These are phyloP conservation scores for Beauveria sp. DNA, from an alignment of 2,329 filamentous ascomycete species.

Conservation along the genomic window DNA sequence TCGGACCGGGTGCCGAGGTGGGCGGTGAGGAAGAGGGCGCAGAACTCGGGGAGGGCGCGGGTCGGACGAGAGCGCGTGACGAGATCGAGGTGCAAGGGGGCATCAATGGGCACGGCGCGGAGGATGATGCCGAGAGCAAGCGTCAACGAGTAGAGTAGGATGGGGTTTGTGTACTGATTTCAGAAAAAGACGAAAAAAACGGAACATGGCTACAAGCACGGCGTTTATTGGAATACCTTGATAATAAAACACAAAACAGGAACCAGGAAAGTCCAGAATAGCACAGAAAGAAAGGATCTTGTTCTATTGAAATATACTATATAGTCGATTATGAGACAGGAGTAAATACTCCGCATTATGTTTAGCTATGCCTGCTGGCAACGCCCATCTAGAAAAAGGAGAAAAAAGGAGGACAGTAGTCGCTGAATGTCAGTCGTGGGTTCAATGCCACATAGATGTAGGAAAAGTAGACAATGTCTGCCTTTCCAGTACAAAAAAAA, in stretches of 20 bases:
- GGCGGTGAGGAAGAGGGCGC: constrained; percentile 34
- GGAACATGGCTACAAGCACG: neutral
- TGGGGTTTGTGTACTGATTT: too few relatives aligned
- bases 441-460: neutral
- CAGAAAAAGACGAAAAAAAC: neutral
- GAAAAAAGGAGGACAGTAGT: neutral
- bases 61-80: constrained; percentile 45
- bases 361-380: neutral
- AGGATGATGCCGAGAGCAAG: constrained; percentile 38
- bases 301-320: neutral
- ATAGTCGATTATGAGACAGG: constrained; percentile 2
- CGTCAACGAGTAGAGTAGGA: constrained; percentile 37
- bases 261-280: neutral
- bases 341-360: neutral
- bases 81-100: constrained; percentile 42
- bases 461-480: neutral
- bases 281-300: neutral
- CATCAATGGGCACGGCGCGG: constrained; percentile 32
- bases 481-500: neutral
- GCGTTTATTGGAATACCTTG: neutral
- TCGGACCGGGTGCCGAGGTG: constrained; percentile 32
- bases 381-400: neutral
- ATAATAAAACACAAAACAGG: neutral
- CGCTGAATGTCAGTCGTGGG: neutral
- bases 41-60: constrained; percentile 57